These are phyloP conservation scores for Aspergillus bridgeri DNA, from an alignment of 495 filamentous ascomycete genomes.

Conservation along the genomic window DNA sequence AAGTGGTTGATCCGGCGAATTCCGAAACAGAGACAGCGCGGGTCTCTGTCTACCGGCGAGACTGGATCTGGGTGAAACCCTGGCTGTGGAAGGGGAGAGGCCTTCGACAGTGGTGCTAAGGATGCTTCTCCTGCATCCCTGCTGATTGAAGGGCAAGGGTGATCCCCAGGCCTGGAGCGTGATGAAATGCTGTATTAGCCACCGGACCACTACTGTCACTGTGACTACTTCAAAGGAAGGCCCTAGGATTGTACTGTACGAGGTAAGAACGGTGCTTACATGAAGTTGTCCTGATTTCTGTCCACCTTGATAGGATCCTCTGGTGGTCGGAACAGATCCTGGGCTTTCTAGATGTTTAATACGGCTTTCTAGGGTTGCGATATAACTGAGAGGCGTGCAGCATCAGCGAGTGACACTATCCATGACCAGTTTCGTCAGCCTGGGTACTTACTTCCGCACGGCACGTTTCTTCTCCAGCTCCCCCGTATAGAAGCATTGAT, in stretches of 20 bases:
- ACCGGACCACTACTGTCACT: background rate
- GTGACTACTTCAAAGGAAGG: background rate
- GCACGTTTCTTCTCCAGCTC: slow-evolving; percentile 34
- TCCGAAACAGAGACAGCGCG: background rate
- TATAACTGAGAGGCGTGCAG: slow-evolving; percentile 19
- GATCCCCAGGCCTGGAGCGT: slow-evolving; percentile 7
- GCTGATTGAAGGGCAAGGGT: slow-evolving; percentile 4
- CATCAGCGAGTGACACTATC: background rate
- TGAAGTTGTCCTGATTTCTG: slow-evolving; percentile 10
- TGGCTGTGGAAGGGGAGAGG: slow-evolving; percentile 4
- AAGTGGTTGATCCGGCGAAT: background rate
- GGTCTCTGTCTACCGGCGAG: background rate
- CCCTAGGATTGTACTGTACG: background rate
- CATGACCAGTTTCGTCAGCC: background rate
- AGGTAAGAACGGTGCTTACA: slow-evolving; percentile 10
- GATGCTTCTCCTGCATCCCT: background rate
- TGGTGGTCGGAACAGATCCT: background rate
- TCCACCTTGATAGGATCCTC: background rate
- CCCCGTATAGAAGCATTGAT: slow-evolving; percentile 30
- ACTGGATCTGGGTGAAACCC: slow-evolving; percentile 5
- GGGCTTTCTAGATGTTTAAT: slow-evolving; percentile 30
- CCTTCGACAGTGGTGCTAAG: slow-evolving; percentile 3
- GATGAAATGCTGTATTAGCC: background rate
- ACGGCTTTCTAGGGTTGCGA: slow-evolving; percentile 25
- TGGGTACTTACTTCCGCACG: slow-evolving; percentile 21